Percentiles rank a stretch among this genome's conserved stretches.
phyloP scores from a whole-genome alignment of 1,139 yeast genomes.

The Zygosaccharomyces pseudobailii region DNA sequence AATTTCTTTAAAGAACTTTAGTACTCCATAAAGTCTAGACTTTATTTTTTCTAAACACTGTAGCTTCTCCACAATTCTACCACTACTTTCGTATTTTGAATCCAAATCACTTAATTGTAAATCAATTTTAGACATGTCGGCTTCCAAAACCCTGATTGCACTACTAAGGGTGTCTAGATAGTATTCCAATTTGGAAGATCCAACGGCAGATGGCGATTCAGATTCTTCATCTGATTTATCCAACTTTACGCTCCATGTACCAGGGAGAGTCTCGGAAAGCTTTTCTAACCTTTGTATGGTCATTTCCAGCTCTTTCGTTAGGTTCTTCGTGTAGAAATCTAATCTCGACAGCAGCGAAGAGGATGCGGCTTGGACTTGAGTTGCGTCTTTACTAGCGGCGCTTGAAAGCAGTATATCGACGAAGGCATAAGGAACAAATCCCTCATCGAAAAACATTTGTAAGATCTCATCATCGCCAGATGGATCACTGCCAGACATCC shows the following conservation, averaged over 20 bases:
- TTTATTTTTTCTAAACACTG: conserved; percentile 43
- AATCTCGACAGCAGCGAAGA: conserved; percentile 49
- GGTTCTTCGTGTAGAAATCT: conserved; percentile 56
- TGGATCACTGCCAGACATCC: not conserved
- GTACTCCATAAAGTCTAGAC: conserved; percentile 42
- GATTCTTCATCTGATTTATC: conserved; percentile 13
- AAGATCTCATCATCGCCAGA: conserved; percentile 33
- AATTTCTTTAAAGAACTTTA: conserved; percentile 43
- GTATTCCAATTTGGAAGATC: conserved; percentile 55
- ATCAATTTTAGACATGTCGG: conserved; percentile 42
- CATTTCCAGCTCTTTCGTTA: conserved; percentile 47
- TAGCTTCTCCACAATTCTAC: conserved; percentile 39
- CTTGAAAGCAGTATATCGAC: conserved; percentile 42
- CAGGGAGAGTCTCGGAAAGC: conserved; percentile 29
- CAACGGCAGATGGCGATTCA: conserved; percentile 20
- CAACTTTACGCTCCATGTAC: conserved; percentile 20
- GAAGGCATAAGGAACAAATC: conserved; percentile 47
- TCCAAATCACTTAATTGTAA: conserved; percentile 25
- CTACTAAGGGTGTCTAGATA: conserved; percentile 56
- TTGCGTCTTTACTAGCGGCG: conserved; percentile 22
- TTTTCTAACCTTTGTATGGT: conserved; percentile 43
- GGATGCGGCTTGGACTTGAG: conserved; percentile 37
- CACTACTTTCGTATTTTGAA: conserved; percentile 16
- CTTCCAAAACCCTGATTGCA: conserved; percentile 50
- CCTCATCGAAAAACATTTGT: conserved; percentile 46